Conservation (phyloP, 73 alveolate genomes). For the Paramecium bursaria region DNA sequence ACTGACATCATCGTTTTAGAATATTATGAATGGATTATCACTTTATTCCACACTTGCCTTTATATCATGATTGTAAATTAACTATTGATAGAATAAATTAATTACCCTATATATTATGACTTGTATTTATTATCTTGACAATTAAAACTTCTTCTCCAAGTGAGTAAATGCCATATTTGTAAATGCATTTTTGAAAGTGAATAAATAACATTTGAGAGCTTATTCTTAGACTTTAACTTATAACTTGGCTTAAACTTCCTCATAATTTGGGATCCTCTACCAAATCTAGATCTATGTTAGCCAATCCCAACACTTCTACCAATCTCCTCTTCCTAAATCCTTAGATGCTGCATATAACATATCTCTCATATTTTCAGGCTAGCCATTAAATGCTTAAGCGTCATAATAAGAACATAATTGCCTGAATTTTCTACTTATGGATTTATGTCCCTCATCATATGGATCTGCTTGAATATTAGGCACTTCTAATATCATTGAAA, state of each 20-base stretch:
- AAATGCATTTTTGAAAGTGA: slow-evolving; percentile 31
- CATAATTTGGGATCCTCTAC: neutral
- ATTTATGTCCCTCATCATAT: slow-evolving; percentile 13
- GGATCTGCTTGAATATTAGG: slow-evolving; percentile 6
- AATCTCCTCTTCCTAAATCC: slow-evolving; percentile 38
- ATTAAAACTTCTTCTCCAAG: neutral
- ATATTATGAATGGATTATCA: slow-evolving; percentile 3
- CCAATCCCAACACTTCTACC: slow-evolving; percentile 29
- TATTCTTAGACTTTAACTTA: slow-evolving; percentile 43
- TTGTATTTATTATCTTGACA: slow-evolving; percentile 1
- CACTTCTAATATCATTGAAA: slow-evolving; percentile 14
- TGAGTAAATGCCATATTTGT: neutral
- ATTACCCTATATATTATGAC: slow-evolving; percentile 2
- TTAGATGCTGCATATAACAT: slow-evolving; percentile 22
- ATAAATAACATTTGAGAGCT: slow-evolving; percentile 39
- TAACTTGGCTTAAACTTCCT: slow-evolving; percentile 1
- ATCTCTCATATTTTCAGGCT: slow-evolving; percentile 49
- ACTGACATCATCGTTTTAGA: too few relatives aligned
- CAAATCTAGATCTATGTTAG: neutral
- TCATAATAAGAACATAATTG: slow-evolving; percentile 37
- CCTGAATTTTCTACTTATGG: slow-evolving; percentile 18
- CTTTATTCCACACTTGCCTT: slow-evolving; percentile 8
- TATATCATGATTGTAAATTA: slow-evolving; percentile 33
- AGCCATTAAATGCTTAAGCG: slow-evolving; percentile 9
- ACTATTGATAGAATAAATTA: neutral